phyloP scores from a whole-genome alignment of 1,284 basidiomycete genomes.

The Takashimella tepidaria region DNA sequence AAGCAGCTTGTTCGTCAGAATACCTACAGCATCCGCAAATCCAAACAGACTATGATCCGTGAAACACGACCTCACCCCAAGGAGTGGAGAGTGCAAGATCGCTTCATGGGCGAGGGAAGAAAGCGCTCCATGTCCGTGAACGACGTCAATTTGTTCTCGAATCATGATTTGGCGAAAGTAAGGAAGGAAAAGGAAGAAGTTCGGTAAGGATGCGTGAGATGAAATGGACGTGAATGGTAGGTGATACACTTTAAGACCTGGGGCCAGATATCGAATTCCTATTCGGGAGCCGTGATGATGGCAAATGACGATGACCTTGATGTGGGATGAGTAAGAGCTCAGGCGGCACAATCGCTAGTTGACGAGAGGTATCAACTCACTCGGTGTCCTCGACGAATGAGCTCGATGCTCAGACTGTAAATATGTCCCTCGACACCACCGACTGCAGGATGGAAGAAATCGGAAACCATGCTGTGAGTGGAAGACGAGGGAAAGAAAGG shows the following conservation, averaged over 20 bases:
- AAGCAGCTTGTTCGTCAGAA: slow-evolving; percentile 93
- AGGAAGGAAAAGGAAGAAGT: slow-evolving; percentile 87
- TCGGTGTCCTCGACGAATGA: slow-evolving; percentile 80
- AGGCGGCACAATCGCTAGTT: too few species aligned
- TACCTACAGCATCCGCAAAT: slow-evolving; percentile 91
- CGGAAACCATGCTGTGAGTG: slow-evolving; percentile 68
- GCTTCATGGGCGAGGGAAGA: slow-evolving; percentile 88
- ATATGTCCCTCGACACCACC: slow-evolving; percentile 98
- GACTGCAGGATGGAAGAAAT: slow-evolving; percentile 93
- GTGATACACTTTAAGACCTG: slow-evolving; percentile 84
- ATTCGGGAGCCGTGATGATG: slow-evolving; percentile 82
- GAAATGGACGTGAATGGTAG: slow-evolving; percentile 83
- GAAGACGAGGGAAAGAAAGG: not conserved
- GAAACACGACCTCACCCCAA: slow-evolving; percentile 73
- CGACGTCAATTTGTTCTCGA: slow-evolving; percentile 77
- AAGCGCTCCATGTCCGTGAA: slow-evolving; percentile 90
- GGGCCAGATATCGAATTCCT: slow-evolving; percentile 75
- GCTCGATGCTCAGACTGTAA: slow-evolving; percentile 80
- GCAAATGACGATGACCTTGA: slow-evolving; percentile 86
- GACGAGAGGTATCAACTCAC: slow-evolving; percentile 51
- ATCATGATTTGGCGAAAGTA: slow-evolving; percentile 84
- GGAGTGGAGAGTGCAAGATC: slow-evolving; percentile 76
- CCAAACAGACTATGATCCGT: slow-evolving; percentile 97
- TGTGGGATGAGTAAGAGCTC: not conserved
- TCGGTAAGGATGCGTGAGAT: slow-evolving; percentile 85